A percentile compares a stretch with the other conserved stretches of the same genome.
Conservation (phyloP, 768 basidiomycete species). For the Suillus brevipes region DNA sequence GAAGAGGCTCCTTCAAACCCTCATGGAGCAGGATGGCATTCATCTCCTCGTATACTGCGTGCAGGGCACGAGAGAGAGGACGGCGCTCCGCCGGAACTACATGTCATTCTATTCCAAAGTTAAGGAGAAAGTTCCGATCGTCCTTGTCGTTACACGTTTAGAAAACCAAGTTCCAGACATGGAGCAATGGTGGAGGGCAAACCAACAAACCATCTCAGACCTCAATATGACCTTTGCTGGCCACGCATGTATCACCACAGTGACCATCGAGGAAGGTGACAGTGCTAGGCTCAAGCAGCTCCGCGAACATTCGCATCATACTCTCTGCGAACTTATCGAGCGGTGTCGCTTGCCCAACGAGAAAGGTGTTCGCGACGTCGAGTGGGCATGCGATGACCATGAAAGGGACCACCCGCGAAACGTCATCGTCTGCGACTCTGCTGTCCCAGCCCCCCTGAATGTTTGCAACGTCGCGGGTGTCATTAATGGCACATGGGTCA, state of each 20-base stretch:
- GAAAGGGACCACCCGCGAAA: constrained; percentile 1
- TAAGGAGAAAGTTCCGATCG: constrained; percentile 16
- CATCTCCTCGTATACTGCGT: constrained; percentile 26
- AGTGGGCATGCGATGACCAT: neutral
- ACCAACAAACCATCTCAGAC: constrained; percentile 10
- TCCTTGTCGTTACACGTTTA: constrained; percentile 20
- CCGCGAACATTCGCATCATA: constrained; percentile 10
- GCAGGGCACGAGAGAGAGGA: constrained; percentile 20
- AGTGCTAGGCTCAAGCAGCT: neutral
- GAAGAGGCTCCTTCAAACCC: constrained; percentile 10
- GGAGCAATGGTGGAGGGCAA: constrained; percentile 26
- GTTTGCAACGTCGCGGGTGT: constrained; percentile 7
- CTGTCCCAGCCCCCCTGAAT: neutral
- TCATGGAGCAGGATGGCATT: constrained; percentile 12
- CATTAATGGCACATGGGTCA: constrained; percentile 5
- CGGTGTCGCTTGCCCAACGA: neutral
- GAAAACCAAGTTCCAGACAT: constrained; percentile 21
- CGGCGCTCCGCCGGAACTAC: constrained; percentile 19
- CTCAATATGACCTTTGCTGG: constrained; percentile 3
- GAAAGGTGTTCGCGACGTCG: neutral
- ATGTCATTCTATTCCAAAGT: constrained; percentile 11
- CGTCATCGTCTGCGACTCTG: constrained; percentile 12
- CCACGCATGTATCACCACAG: constrained; percentile 21
- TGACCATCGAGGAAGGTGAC: neutral
- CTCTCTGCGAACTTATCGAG: constrained; percentile 8